These are phyloP conservation scores for Hypoxylon sp. DNA, from an alignment of 2,329 filamentous ascomycete genomes.

Conservation along the genomic window DNA sequence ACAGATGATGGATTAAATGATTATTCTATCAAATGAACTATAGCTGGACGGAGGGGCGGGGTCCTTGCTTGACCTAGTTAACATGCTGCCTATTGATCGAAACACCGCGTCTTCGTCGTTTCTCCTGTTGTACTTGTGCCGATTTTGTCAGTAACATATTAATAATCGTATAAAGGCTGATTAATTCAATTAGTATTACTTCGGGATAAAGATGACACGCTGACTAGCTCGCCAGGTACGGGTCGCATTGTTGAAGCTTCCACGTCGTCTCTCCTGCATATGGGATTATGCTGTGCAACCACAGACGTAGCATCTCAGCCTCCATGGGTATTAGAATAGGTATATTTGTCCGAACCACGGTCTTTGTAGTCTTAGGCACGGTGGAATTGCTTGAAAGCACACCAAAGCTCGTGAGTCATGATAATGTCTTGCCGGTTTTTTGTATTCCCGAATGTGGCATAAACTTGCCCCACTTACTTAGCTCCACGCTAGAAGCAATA, in stretches of 20 bases:
- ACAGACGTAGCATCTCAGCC: background rate
- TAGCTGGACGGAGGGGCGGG: too few species aligned
- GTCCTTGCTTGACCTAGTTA: background rate
- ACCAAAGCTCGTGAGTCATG: background rate
- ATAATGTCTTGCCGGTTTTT: background rate
- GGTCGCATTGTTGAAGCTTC: background rate
- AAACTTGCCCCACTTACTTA: too few species aligned
- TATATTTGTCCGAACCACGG: too few species aligned
- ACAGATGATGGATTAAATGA: too few species aligned
- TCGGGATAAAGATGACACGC: constrained; percentile 12
- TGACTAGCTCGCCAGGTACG: background rate
- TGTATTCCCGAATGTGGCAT: too few species aligned
- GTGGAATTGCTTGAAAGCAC: too few species aligned
- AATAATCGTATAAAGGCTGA: background rate
- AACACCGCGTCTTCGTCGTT: background rate
- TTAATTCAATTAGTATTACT: background rate
- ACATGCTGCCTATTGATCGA: background rate
- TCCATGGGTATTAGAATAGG: background rate
- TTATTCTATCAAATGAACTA: too few species aligned
- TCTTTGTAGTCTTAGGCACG: too few species aligned
- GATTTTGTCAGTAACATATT: background rate
- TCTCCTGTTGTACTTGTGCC: background rate
- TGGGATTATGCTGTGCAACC: background rate
- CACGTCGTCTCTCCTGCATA: background rate
- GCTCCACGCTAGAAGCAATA: too few species aligned